Evolutionary conservation across 768 basidiomycete species (phyloP), one percentile per base, ranked within the genome.

Genomic region (Mycena indigotica): DNA sequence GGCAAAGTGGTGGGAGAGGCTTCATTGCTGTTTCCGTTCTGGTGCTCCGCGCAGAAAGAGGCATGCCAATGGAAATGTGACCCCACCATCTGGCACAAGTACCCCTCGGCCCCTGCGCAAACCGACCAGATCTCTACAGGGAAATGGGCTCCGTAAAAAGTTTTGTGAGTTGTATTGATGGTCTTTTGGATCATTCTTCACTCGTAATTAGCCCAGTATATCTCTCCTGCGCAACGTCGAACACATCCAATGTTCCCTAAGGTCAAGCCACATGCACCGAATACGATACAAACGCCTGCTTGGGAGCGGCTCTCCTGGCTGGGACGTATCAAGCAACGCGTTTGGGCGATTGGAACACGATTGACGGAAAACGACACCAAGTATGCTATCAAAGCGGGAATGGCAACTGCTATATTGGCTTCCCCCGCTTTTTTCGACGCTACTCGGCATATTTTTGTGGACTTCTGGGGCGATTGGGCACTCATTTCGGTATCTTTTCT

Each of bases 401-500:
- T 92, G 76, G 90, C 89, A 1, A 86, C 86, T 40, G 89, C 91
- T 0, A 72, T 97, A 24, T 77, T 98, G 3, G 88, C 95, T 0
- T 80, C 89, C 0, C 95, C 95, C 2, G 95, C 95, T 0, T 98
- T 96, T 72, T 86, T 91, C 57, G 89, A 91, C 52, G 60, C 71
- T 17, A 95, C 91, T 1, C 78, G 95, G 24, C 87, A 86, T 4
- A 71, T 84, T 3, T 98, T 97, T 66, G 77, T 91, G 40, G 82
- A 86, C 46, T 94, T 89, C 65, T 83, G 87, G 65, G 95, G 95
- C 30, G 94, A 98, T 73, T 99, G 96, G 96, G 94, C 94, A 1
- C 75, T 99, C 67, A 91, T 98, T 52, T 95, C 95, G 44, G 93
- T 91, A 60, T 67, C 83, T 75, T 26, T 60, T 50, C 55, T 25